Evolutionary conservation across 768 basidiomycete species (phyloP).

Genomic region (Russula abietina): DNA sequence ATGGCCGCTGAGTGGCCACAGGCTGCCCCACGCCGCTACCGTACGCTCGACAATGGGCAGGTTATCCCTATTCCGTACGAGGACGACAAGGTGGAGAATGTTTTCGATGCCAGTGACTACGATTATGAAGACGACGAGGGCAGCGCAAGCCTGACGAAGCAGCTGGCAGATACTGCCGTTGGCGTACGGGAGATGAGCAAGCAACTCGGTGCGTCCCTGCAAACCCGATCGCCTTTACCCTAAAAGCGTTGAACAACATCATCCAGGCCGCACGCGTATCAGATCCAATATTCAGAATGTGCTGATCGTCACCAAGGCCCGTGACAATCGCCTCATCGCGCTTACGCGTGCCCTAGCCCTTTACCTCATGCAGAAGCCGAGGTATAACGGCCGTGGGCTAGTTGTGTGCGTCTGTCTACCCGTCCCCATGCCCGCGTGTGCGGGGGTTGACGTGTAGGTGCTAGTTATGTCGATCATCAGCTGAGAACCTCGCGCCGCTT

Average conservation of each 20-base stretch:
- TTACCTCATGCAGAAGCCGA: slow-evolving; percentile 89
- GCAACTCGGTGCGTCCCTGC: slow-evolving; percentile 67
- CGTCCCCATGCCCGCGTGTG: slow-evolving; percentile 21
- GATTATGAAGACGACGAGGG: slow-evolving; percentile 66
- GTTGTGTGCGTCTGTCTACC: slow-evolving; percentile 57
- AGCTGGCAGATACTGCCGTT: slow-evolving; percentile 94
- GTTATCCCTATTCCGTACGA: slow-evolving; percentile 26
- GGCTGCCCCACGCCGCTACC: slow-evolving; percentile 26
- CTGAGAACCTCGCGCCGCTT: slow-evolving; percentile 85
- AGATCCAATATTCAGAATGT: slow-evolving; percentile 88
- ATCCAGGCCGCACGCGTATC: slow-evolving; percentile 82
- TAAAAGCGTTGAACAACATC: background rate
- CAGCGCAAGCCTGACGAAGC: slow-evolving; percentile 79
- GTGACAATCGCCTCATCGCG: slow-evolving; percentile 94
- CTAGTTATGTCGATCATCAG: slow-evolving; percentile 91
- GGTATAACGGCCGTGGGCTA: slow-evolving; percentile 66
- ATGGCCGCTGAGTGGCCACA: slow-evolving; percentile 16
- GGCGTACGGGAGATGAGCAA: slow-evolving; percentile 99
- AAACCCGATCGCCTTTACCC: background rate
- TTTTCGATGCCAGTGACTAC: slow-evolving; percentile 35
- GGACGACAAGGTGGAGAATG: slow-evolving; percentile 21
- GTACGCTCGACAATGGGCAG: slow-evolving; percentile 25
- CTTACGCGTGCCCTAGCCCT: slow-evolving; percentile 90
- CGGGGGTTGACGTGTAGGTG: slow-evolving; percentile 15
- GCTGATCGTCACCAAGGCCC: slow-evolving; percentile 94